These are phyloP conservation scores for Lecanosticta acicola DNA, from an alignment of 2,329 filamentous ascomycete genomes.

Conservation along the genomic window DNA sequence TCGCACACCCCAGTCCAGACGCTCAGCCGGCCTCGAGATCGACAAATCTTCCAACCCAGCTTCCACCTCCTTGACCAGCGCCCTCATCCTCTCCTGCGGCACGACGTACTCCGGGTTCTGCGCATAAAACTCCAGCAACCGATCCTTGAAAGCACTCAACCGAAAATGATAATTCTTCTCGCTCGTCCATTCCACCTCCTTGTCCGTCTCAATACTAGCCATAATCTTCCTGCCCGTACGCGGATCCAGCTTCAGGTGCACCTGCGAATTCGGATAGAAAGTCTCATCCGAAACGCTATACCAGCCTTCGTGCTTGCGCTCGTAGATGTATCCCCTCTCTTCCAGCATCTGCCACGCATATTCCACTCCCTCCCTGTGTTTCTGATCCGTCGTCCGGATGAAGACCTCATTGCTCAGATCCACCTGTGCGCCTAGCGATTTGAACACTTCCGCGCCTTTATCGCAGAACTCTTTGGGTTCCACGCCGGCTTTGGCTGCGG, in stretches of 20 bases:
- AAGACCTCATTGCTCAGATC: conserved; percentile 77
- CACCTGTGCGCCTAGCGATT: conserved; percentile 63
- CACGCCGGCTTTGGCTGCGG: conserved; percentile 64
- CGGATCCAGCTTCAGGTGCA: conserved; percentile 70
- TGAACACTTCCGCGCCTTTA: conserved; percentile 72
- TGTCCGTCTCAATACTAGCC: conserved; percentile 74
- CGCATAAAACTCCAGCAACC: conserved; percentile 71
- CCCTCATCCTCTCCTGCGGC: conserved; percentile 66
- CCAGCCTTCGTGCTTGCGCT: conserved; percentile 62
- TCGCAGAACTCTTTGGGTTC: conserved; percentile 85
- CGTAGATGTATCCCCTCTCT: conserved; percentile 38
- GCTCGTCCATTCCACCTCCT: conserved; percentile 88
- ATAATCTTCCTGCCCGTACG: conserved; percentile 77
- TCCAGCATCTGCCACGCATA: conserved; percentile 82
- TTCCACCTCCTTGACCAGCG: conserved; percentile 70
- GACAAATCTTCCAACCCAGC: conserved; percentile 80
- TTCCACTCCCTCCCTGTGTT: conserved; percentile 78
- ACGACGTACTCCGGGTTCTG: conserved; percentile 72
- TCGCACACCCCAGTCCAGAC: conserved; percentile 80
- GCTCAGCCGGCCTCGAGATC: conserved; percentile 71
- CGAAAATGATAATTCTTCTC: conserved; percentile 95
- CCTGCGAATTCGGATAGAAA: conserved; percentile 75
- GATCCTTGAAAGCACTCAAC: conserved; percentile 74
- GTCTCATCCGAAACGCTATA: conserved; percentile 96
- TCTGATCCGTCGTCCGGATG: conserved; percentile 80